A percentile compares a stretch with the other conserved stretches of the same genome.
Evolutionary conservation across 208 protist genomes (phyloP).

Genomic region (Wallacemonas sp.): DNA sequence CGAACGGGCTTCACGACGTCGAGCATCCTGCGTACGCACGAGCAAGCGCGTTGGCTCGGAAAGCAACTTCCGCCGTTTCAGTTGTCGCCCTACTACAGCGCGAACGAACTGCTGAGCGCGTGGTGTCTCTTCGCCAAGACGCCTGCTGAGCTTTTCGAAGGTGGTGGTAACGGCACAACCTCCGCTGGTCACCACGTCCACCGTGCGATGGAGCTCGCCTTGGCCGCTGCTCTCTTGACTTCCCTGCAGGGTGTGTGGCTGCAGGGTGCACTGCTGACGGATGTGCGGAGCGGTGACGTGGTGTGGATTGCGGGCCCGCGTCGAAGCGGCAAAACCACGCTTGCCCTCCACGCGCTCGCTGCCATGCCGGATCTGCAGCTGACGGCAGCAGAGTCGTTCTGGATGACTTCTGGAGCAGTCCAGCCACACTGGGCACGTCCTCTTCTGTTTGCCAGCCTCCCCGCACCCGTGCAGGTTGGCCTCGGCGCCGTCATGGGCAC

Average conservation of each 20-base stretch:
- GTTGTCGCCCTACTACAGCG: slow-evolving; percentile 66
- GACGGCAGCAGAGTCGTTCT: slow-evolving; percentile 53
- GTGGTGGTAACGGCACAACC: neutral
- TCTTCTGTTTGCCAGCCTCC: slow-evolving; percentile 35
- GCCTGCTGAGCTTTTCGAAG: neutral
- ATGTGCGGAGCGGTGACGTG: slow-evolving; percentile 25
- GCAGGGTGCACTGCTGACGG: slow-evolving; percentile 50
- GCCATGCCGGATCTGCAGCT: slow-evolving; percentile 26
- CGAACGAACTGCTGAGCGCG: slow-evolving; percentile 43
- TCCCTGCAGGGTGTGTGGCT: slow-evolving; percentile 51
- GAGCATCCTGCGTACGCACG: slow-evolving; percentile 28
- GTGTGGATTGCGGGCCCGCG: slow-evolving; percentile 55
- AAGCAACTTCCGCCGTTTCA: slow-evolving; percentile 36
- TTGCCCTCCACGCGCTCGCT: slow-evolving; percentile 69
- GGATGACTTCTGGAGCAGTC: slow-evolving; percentile 27
- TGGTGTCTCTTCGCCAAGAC: slow-evolving; percentile 72
- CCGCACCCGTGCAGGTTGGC: slow-evolving; percentile 38
- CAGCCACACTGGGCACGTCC: slow-evolving; percentile 4
- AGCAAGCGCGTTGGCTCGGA: slow-evolving; percentile 20
- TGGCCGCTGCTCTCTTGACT: slow-evolving; percentile 34
- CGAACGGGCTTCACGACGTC: slow-evolving; percentile 41
- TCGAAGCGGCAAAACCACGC: slow-evolving; percentile 69
- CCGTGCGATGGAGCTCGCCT: slow-evolving; percentile 33
- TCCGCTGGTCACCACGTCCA: slow-evolving; percentile 19
- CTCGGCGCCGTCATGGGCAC: slow-evolving; percentile 64